Evolutionary conservation across 352 stramenopile species (phyloP).

Genomic region (Peronospora farinosa): DNA sequence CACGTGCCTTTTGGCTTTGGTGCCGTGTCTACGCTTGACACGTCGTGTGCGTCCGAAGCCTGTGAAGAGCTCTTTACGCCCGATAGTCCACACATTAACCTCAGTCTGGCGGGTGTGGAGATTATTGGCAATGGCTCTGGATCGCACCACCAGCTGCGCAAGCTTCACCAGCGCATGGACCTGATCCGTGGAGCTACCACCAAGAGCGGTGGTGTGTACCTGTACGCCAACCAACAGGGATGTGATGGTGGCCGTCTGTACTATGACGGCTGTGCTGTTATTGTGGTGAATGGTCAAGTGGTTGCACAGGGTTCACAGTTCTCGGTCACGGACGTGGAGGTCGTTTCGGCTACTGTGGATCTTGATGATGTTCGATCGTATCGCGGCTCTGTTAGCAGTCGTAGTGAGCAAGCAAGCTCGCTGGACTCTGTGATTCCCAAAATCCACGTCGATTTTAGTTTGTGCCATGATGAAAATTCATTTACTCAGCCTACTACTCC

Average conservation of each 20-base stretch:
- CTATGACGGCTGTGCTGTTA: conserved; percentile 96
- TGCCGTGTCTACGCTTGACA: conserved; percentile 81
- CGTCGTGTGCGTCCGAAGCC: conserved; percentile 89
- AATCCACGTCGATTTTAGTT: conserved; percentile 67
- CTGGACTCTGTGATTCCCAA: conserved; percentile 61
- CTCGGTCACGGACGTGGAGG: conserved; percentile 93
- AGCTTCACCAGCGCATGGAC: conserved; percentile 89
- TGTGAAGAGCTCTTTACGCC: conserved; percentile 99
- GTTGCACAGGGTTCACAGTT: conserved; percentile 96
- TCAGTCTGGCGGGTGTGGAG: conserved; percentile 91
- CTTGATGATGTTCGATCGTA: conserved; percentile 97
- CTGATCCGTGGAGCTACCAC: conserved; percentile 87
- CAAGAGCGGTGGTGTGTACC: conserved; percentile 97
- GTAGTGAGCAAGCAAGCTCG: conserved; percentile 90
- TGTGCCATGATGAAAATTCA: conserved; percentile 57
- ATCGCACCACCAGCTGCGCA: conserved; percentile 95
- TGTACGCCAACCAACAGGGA: conserved; percentile 97
- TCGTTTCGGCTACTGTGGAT: conserved; percentile 95
- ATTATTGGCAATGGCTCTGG: conserved; percentile 97
- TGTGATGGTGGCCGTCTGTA: conserved; percentile 96
- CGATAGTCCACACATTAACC: conserved; percentile 91
- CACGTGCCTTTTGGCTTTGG: conserved; percentile 82
- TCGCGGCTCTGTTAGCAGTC: conserved; percentile 88
- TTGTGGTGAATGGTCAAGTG: conserved; percentile 95
- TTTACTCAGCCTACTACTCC: conserved; percentile 37